Evolutionary conservation across 805 yeast species (phyloP), one percentile per base, ranked within the genome.

Genomic region (Cyberlindnera japonica): DNA sequence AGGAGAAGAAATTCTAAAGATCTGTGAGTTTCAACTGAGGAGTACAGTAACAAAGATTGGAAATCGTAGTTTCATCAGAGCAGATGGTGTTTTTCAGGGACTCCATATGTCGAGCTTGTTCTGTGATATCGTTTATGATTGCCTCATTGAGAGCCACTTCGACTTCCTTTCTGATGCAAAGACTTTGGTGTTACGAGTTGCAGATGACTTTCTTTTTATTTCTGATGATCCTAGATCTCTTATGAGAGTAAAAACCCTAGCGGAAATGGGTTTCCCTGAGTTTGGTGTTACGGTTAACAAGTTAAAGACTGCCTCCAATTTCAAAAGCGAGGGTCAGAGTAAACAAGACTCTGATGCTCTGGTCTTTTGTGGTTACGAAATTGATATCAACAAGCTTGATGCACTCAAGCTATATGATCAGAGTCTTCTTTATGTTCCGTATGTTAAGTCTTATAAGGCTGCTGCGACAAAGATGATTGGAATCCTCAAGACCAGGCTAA

Each of bases 141-240:
- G 71, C 2, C 55, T 90, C 22, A 71, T 83, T 10, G 66, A 68
- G 21, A 47, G 48, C 3, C 45, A 48, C 35, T 50, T 51, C 49
- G 48, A 54, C 12, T 53, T 55, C 28, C 28, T 57, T n/a, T 25
- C 45, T 1, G 37, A 46, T 3, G 43, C 50, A 6, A 51, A 59
- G 3, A 61, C 72, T 13, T 43, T 71, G 3, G 56, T 87, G 3
- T 41, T 87, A 7, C 62, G 96, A 38, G 59, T 86, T 16, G 95
- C 88, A 0, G 98, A 90, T 61, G 98, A 90, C 57, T 90, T 90
- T 53, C 56, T 90, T 20, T 67, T 87, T n/a, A 61, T 90, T 0
- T 72, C 93, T 0, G 65, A 77, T 0, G 55, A 67, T 25, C 20
- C 50, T 10, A 37, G 43, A 0, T 51, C 57, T 10, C 68, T 79